Conservation (phyloP, 2,329 filamentous ascomycete genomes). For the Penicillium crustosum region DNA sequence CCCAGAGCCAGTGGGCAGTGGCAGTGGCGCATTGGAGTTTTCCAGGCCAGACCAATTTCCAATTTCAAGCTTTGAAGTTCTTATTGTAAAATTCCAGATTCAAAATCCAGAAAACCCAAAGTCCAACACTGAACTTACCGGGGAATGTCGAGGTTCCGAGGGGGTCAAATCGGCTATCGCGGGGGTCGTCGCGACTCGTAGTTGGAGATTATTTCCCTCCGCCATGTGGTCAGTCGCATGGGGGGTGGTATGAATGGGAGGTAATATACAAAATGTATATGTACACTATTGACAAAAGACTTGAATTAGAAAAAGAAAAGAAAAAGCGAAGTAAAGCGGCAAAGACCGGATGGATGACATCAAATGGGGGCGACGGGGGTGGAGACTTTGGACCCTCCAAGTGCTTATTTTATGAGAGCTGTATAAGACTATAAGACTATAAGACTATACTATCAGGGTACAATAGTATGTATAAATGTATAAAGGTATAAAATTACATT, state of each 20-base stretch:
- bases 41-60: conserved; percentile 1
- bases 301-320: conserved; percentile 1
- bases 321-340: conserved; percentile 17
- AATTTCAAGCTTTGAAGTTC: neutral
- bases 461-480: neutral
- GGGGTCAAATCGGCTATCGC: conserved; percentile 21
- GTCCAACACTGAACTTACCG: conserved; percentile 25
- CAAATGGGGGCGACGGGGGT: conserved; percentile 20
- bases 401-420: neutral
- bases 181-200: conserved; percentile 27
- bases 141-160: conserved; percentile 21
- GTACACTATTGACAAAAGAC: neutral
- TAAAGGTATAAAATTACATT: neutral
- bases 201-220: conserved; percentile 32
- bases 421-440: too few species aligned
- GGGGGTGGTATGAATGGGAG: conserved; percentile 4
- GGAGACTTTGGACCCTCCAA: conserved; percentile 5
- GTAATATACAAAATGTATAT: neutral
- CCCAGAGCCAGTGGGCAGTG: neutral
- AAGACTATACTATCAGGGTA: neutral
- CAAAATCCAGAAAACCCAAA: neutral
- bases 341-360: conserved; percentile 32
- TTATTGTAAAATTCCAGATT: neutral
- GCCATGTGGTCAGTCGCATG: conserved; percentile 34
- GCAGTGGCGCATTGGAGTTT: neutral